Percentiles rank a stretch among this genome's conserved stretches.
Conservation (phyloP, 257 asterid genomes). For the Misopates orontium region DNA sequence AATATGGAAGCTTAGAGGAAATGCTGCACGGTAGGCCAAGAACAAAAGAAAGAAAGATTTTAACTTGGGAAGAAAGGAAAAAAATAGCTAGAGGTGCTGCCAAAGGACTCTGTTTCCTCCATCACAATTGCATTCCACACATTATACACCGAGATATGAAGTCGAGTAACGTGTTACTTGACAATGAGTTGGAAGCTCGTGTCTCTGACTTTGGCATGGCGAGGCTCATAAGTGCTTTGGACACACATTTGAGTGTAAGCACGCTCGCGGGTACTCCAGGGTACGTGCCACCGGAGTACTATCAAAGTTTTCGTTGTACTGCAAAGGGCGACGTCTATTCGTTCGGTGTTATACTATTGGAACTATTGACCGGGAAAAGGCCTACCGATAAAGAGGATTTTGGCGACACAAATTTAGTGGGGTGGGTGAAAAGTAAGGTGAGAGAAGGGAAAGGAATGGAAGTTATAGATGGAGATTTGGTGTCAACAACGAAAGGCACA, state of each 20-base stretch:
- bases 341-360: conserved; percentile 78
- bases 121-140: conserved; percentile 95
- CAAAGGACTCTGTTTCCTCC: conserved; percentile 90
- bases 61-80: conserved; percentile 84
- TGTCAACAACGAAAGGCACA: conserved; percentile 42
- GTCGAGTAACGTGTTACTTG: conserved; percentile 82
- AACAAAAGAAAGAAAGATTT: conserved; percentile 35
- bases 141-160: conserved; percentile 95
- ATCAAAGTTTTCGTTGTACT: conserved; percentile 95
- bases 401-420: conserved; percentile 90
- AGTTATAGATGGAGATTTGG: conserved; percentile 63
- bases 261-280: conserved; percentile 96
- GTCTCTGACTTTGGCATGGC: conserved; percentile 98
- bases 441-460: conserved; percentile 91
- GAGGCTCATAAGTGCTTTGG: conserved; percentile 81
- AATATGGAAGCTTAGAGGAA: conserved; percentile 79
- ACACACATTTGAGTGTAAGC: conserved; percentile 86
- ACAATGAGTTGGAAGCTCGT: conserved; percentile 77
- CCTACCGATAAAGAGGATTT: conserved; percentile 96
- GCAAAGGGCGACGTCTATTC: conserved; percentile 91
- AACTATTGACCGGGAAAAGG: conserved; percentile 79
- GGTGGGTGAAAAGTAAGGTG: conserved; percentile 92
- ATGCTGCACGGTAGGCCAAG: conserved; percentile 63
- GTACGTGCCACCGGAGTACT: conserved; percentile 94
- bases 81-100: conserved; percentile 90